Evolutionary conservation across 768 basidiomycete species (phyloP).

Genomic region (Hypholoma sublateritium): DNA sequence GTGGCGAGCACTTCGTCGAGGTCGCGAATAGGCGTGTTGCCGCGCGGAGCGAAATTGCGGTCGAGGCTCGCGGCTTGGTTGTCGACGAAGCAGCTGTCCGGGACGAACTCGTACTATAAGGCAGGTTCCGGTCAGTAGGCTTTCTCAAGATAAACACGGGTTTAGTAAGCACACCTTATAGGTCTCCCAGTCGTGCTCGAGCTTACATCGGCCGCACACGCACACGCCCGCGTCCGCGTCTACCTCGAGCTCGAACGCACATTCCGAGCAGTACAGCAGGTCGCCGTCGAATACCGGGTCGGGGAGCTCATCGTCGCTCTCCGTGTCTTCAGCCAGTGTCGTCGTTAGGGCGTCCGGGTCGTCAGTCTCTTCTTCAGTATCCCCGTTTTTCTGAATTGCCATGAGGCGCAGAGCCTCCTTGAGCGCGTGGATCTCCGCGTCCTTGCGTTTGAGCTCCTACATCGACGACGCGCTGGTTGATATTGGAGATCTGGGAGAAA

Average conservation of each 20-base stretch:
- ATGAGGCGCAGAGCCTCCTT: neutral
- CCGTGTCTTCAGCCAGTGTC: neutral
- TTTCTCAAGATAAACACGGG: neutral
- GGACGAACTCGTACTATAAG: neutral
- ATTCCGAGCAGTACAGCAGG: neutral
- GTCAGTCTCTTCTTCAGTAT: neutral
- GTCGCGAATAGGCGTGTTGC: conserved; percentile 30
- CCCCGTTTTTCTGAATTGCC: neutral
- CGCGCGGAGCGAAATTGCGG: conserved; percentile 24
- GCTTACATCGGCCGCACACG: neutral
- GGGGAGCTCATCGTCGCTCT: neutral
- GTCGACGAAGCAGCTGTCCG: neutral
- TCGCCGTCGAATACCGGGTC: neutral
- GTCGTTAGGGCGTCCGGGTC: neutral
- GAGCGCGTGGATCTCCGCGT: neutral
- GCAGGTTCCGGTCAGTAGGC: too few species aligned
- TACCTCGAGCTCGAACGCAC: neutral
- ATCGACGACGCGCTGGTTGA: neutral
- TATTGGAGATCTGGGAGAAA: neutral
- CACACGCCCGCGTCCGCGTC: neutral
- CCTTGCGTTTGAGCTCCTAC: neutral
- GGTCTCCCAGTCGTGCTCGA: neutral
- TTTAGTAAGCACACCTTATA: neutral
- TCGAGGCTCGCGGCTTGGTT: conserved; percentile 23
- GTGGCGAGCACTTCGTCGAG: neutral